Conservation (phyloP, 768 basidiomycete genomes). For the Coprinopsis marcescibilis region DNA sequence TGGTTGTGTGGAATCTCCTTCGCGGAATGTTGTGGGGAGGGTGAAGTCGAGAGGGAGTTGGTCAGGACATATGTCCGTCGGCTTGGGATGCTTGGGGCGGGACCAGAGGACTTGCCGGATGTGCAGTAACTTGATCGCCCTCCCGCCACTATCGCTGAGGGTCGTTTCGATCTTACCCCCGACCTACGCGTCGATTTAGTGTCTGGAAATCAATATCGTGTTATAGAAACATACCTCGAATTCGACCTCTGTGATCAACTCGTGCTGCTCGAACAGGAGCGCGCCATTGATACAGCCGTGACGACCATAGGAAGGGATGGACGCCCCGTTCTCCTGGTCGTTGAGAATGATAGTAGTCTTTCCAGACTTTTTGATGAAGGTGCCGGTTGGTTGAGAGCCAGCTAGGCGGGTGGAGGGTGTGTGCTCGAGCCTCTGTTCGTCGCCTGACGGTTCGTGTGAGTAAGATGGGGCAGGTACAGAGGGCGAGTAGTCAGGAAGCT, state of each 20-base stretch:
- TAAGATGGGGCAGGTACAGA: slow-evolving; percentile 53
- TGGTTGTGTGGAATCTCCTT: slow-evolving; percentile 24
- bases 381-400: slow-evolving; percentile 29
- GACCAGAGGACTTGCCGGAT: slow-evolving; percentile 32
- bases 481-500: slow-evolving; percentile 49
- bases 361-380: slow-evolving; percentile 34
- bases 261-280: slow-evolving; percentile 33
- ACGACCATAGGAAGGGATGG: slow-evolving; percentile 41
- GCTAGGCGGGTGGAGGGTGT: slow-evolving; percentile 29
- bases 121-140: slow-evolving; percentile 27
- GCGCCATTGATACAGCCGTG: slow-evolving; percentile 35
- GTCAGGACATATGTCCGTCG: slow-evolving; percentile 17
- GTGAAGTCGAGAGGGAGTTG: slow-evolving; percentile 37
- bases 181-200: slow-evolving; percentile 25
- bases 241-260: slow-evolving; percentile 35
- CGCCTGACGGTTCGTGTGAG: slow-evolving; percentile 45
- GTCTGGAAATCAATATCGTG: not conserved
- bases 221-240: slow-evolving; percentile 33
- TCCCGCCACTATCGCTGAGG: slow-evolving; percentile 32
- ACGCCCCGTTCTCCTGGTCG: slow-evolving; percentile 37
- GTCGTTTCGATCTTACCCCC: slow-evolving; percentile 36
- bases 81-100: slow-evolving; percentile 8
- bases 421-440: slow-evolving; percentile 48
- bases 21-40: slow-evolving; percentile 42
- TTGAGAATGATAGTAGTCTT: slow-evolving; percentile 37